Conservation (phyloP, 257 asterid species). For the Capsicum rhomboideum region DNA sequence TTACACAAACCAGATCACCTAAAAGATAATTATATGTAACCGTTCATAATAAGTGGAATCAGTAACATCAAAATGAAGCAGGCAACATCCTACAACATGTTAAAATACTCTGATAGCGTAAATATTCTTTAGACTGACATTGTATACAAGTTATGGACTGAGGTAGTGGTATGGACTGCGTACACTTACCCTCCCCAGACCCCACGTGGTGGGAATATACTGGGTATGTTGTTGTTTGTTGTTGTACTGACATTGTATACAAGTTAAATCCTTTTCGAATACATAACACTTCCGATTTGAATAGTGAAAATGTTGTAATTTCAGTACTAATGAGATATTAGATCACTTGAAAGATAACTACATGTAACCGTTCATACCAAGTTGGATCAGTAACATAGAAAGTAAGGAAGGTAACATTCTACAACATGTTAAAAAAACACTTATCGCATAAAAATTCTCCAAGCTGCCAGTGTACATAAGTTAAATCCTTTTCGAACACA, state of each 20-base stretch:
- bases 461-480: too few species aligned
- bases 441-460: too few species aligned
- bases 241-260: not conserved
- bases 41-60: not conserved
- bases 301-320: not conserved
- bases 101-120: not conserved
- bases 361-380: not conserved
- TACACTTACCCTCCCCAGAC: too few species aligned
- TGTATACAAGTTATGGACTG: not conserved
- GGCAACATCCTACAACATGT: not conserved
- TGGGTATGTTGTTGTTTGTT: too few species aligned
- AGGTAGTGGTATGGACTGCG: too few species aligned
- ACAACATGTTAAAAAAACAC: too few species aligned
- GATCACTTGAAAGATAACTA: not conserved
- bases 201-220: too few species aligned
- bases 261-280: not conserved
- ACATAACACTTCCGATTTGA: not conserved
- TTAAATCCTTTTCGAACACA: not conserved
- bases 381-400: not conserved
- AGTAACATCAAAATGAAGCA: not conserved
- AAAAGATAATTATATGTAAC: not conserved
- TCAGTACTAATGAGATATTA: not conserved
- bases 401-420: not conserved
- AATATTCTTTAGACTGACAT: not conserved
- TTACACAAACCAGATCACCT: not conserved